Evolutionary conservation across 2,329 filamentous ascomycete genomes (phyloP), one percentile per base, ranked within the genome.

Genomic region (Rhinocladiella mackenziei): DNA sequence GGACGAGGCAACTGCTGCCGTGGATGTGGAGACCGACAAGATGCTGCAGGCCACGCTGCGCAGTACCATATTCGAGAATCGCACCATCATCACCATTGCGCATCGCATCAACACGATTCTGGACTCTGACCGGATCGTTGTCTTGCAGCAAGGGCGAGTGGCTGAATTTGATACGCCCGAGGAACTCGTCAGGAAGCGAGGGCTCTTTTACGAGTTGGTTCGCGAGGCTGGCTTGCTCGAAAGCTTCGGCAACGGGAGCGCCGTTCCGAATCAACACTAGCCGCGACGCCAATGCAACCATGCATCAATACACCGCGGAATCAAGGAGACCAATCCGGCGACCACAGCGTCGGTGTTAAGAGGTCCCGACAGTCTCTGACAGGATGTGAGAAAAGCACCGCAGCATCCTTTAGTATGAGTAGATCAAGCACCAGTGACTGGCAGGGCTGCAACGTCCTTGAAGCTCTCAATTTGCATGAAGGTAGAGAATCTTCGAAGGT

Each of bases 51-150:
- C 75, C 25, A 83, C 80, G 14, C 63, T 83, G 35, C 73, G 80
- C 44, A 80, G 75, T 60, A 76, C 67, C 57, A 74, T 81, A 64
- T 98, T 98, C 70, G 77, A 83, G 50, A 88, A 96, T 66, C 81
- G 88, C 41, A 98, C 92, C 26, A 97, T 98, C 66, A 94, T 98
- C 66, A 98, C 92, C 1, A 95, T 98, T 60, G 92, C 92, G 18
- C 92, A 98, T 71, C 83, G 92, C 43, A 94, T 98, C 71, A 97
- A 97, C 70, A 98, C 92, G 8, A 97, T 98, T 59, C 76, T 98
- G 10, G 80, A 84, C 60, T 81, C 77, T 50, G 91, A 98, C 69
- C 81, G 89, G 38, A 92, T 98, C 51, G 83, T 98, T 25, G 92
- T 98, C 37, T 78, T 98, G 4, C 89, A 97, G 62, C 84, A 85